Percentiles rank a stretch among this genome's conserved stretches.
These are phyloP conservation scores for Rugonectria rugulosa DNA, from an alignment of 2,329 filamentous ascomycete species.

Conservation along the genomic window DNA sequence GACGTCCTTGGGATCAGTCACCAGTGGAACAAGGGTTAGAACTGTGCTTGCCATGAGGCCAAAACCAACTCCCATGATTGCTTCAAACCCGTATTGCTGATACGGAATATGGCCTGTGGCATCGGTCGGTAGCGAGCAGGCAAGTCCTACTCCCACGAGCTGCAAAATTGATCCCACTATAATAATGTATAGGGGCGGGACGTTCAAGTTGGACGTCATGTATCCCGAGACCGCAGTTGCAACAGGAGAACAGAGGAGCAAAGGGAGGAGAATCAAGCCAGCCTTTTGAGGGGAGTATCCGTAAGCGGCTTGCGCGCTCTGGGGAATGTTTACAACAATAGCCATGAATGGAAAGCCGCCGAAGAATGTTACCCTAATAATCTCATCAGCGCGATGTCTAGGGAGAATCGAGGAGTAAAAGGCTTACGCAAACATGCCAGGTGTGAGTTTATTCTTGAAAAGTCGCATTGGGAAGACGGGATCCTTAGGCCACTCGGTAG, in stretches of 20 bases:
- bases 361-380: slow-evolving; percentile 3
- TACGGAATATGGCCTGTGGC: not conserved
- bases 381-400: not conserved
- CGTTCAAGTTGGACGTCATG: slow-evolving; percentile 15
- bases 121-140: slow-evolving; percentile 12
- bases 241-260: slow-evolving; percentile 23
- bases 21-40: slow-evolving; percentile 21
- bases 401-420: no score
- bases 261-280: slow-evolving; percentile 17
- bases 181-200: slow-evolving; percentile 24
- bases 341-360: slow-evolving; percentile 26
- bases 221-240: slow-evolving; percentile 21
- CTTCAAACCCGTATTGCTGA: slow-evolving; percentile 23
- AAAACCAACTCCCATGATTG: slow-evolving; percentile 27
- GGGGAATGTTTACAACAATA: slow-evolving; percentile 25
- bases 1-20: slow-evolving; percentile 14
- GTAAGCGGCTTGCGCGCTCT: slow-evolving; percentile 23
- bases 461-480: slow-evolving; percentile 18
- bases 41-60: slow-evolving; percentile 23
- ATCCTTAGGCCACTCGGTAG: slow-evolving; percentile 5
- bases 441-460: not conserved
- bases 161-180: slow-evolving; percentile 16
- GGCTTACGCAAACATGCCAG: not conserved
- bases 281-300: slow-evolving; percentile 15
- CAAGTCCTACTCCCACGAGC: slow-evolving; percentile 23